Conservation (phyloP, 2,329 filamentous ascomycete species). For the Epichloe gansuensis region DNA sequence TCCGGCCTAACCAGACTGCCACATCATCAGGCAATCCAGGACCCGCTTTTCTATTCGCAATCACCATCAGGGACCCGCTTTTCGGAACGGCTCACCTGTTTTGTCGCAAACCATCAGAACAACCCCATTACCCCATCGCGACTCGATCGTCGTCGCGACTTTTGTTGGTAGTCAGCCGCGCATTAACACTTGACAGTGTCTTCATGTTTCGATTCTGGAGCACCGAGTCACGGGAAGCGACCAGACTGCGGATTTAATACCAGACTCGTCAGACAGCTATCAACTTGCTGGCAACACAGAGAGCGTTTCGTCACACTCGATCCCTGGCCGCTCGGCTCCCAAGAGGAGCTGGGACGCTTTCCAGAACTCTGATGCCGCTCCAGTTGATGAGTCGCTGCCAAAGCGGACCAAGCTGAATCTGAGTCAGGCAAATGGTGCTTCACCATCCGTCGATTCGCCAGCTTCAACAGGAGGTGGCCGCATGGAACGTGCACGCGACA, state of each 20-base stretch:
- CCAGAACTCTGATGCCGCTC: conserved; percentile 9
- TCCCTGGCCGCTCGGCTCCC: conserved; percentile 12
- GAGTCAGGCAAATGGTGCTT: conserved; percentile 5
- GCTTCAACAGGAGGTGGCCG: not conserved
- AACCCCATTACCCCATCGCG: conserved; percentile 10
- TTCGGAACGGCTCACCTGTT: not conserved
- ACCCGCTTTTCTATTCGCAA: conserved; percentile 21
- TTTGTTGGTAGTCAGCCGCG: conserved; percentile 3
- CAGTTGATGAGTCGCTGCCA: conserved; percentile 11
- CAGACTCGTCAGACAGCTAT: conserved; percentile 18
- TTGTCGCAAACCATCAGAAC: conserved; percentile 8
- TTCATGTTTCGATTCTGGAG: conserved; percentile 53
- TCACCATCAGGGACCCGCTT: conserved; percentile 5
- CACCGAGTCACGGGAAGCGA: conserved; percentile 46
- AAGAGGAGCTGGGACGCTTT: conserved; percentile 29
- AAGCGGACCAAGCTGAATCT: conserved; percentile 32
- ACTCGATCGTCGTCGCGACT: not conserved
- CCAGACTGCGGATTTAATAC: conserved; percentile 26
- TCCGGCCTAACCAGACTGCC: conserved; percentile 13
- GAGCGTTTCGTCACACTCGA: not conserved
- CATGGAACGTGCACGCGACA: conserved; percentile 50
- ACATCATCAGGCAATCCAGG: conserved; percentile 10
- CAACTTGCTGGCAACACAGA: conserved; percentile 7
- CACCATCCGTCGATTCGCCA: conserved; percentile 11
- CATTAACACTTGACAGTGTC: conserved; percentile 21